Conservation (phyloP, 2,329 filamentous ascomycete species). For the Sclerotinia sclerotiorum region DNA sequence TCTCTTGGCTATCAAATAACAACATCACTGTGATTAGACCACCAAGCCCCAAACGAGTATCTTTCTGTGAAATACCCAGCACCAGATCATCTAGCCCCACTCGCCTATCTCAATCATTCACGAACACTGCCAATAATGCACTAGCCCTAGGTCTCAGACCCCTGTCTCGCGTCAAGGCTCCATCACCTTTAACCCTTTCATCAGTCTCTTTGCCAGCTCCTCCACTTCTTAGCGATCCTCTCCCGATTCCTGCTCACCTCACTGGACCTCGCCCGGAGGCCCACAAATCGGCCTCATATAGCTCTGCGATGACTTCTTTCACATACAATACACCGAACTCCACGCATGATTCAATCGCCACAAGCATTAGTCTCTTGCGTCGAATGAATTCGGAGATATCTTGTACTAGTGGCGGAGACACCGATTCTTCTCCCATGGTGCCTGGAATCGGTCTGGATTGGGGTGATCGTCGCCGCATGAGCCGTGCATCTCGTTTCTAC, state of each 20-base stretch:
- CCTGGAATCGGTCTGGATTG: conserved; percentile 10
- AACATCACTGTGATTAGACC: neutral
- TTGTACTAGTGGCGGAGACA: conserved; percentile 5
- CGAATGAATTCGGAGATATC: conserved; percentile 26
- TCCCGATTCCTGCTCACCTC: conserved; percentile 29
- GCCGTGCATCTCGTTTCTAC: conserved; percentile 19
- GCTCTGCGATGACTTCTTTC: conserved; percentile 1
- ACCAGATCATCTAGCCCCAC: neutral
- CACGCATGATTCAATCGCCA: conserved; percentile 18
- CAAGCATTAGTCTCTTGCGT: conserved; percentile 21
- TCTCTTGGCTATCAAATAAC: neutral
- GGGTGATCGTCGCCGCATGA: neutral
- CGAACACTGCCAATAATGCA: neutral
- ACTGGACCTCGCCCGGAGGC: conserved; percentile 28
- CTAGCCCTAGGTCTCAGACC: neutral
- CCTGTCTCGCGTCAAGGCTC: conserved; percentile 16
- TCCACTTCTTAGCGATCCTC: conserved; percentile 28
- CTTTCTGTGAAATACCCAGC: neutral
- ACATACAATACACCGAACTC: neutral
- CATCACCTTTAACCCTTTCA: conserved; percentile 17
- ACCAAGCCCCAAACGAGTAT: neutral
- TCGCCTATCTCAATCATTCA: neutral
- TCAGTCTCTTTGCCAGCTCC: conserved; percentile 24
- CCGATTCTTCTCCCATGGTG: neutral
- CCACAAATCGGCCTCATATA: conserved; percentile 7